Conservation (phyloP, 1,284 basidiomycete species). For the Nidula niveotomentosa region DNA sequence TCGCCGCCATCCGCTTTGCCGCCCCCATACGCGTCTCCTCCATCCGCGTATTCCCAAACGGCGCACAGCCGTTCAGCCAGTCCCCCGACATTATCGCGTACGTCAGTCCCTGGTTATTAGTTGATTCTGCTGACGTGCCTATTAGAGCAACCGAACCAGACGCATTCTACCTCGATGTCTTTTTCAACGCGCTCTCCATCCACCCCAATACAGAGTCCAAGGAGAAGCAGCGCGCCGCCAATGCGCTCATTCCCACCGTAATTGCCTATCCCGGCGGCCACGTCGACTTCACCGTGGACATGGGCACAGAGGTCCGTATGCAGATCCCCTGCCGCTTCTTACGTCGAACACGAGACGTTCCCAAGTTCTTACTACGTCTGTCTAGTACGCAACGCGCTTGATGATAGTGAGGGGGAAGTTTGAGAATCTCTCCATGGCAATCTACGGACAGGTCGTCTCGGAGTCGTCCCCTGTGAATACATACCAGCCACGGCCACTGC, state of each 20-base stretch:
- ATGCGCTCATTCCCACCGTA: constrained; percentile 70
- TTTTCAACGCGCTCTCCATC: constrained; percentile 61
- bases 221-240: constrained; percentile 56
- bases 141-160: constrained; percentile 66
- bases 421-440: constrained; percentile 61
- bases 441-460: constrained; percentile 62
- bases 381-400: constrained; percentile 71
- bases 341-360: background rate
- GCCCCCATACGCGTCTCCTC: constrained; percentile 60
- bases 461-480: constrained; percentile 22
- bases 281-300: constrained; percentile 66
- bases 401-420: constrained; percentile 78
- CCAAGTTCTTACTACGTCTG: constrained; percentile 5
- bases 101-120: constrained; percentile 22
- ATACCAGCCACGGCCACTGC: constrained; percentile 37
- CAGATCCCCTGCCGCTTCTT: constrained; percentile 1
- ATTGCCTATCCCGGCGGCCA: constrained; percentile 72
- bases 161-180: constrained; percentile 70
- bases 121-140: constrained; percentile 6
- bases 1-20: constrained; percentile 68
- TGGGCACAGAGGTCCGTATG: constrained; percentile 59
- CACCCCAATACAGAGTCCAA: constrained; percentile 33
- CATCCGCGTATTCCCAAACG: constrained; percentile 63
- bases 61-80: constrained; percentile 57
- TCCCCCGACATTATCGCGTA: constrained; percentile 63